Conservation (phyloP, 768 basidiomycete genomes). For the Tephrocybe sp. region DNA sequence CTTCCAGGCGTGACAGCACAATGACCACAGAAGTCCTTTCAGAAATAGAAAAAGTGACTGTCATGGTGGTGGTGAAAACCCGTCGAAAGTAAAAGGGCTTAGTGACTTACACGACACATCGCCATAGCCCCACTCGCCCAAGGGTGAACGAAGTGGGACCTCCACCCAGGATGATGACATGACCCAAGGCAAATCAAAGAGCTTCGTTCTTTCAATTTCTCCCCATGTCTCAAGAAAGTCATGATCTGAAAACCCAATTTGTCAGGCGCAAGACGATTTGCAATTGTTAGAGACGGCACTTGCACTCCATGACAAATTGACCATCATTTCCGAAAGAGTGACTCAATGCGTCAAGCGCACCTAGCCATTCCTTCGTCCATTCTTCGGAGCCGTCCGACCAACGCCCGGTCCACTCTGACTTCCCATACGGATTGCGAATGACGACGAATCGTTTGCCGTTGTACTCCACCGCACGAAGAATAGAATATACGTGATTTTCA, state of each 20-base stretch:
- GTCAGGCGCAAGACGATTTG: not conserved
- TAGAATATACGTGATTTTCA: slow-evolving; percentile 45
- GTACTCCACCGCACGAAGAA: slow-evolving; percentile 45
- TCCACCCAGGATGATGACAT: slow-evolving; percentile 41
- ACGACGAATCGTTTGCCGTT: slow-evolving; percentile 50
- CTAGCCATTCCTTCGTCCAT: slow-evolving; percentile 52
- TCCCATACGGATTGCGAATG: slow-evolving; percentile 52
- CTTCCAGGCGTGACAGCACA: slow-evolving; percentile 36
- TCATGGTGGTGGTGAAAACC: not conserved
- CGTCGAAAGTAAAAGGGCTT: not conserved
- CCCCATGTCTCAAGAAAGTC: slow-evolving; percentile 38
- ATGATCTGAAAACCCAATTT: slow-evolving; percentile 20
- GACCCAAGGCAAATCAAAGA: slow-evolving; percentile 37
- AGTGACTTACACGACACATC: slow-evolving; percentile 36
- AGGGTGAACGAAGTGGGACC: slow-evolving; percentile 22
- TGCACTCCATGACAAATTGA: slow-evolving; percentile 57
- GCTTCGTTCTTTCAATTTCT: slow-evolving; percentile 32
- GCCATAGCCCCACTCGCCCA: slow-evolving; percentile 35
- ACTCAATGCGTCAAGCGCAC: slow-evolving; percentile 34
- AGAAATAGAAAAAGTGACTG: slow-evolving; percentile 33
- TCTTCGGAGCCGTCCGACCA: slow-evolving; percentile 59
- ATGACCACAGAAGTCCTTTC: slow-evolving; percentile 27
- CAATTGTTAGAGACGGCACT: slow-evolving; percentile 1
- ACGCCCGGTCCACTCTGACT: slow-evolving; percentile 46
- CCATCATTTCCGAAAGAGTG: slow-evolving; percentile 53